These are phyloP conservation scores for Stemphylium vesicarium DNA, from an alignment of 2,329 filamentous ascomycete species.

Conservation along the genomic window DNA sequence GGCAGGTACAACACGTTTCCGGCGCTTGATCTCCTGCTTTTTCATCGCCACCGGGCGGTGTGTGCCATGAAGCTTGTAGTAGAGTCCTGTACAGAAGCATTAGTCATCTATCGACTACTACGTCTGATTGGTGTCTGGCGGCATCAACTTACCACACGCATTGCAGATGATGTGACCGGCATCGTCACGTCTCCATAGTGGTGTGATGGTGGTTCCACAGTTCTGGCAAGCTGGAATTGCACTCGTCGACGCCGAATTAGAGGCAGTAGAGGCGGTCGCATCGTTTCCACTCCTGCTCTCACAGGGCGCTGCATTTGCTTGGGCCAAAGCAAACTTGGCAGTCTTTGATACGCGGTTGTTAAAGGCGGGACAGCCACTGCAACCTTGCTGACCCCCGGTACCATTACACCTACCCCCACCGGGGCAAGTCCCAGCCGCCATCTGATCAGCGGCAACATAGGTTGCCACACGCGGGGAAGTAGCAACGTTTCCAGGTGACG, in stretches of 20 bases:
- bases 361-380: slow-evolving; percentile 93
- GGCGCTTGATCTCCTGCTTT: slow-evolving; percentile 93
- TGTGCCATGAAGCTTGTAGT: slow-evolving; percentile 93
- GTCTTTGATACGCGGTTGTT: slow-evolving; percentile 95
- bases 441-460: slow-evolving; percentile 79
- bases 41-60: slow-evolving; percentile 98
- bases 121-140: not conserved
- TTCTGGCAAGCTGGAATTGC: slow-evolving; percentile 94
- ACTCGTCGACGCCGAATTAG: slow-evolving; percentile 42
- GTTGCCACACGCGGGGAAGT: slow-evolving; percentile 61
- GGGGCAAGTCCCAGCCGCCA: slow-evolving; percentile 84
- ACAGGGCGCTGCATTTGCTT: slow-evolving; percentile 38
- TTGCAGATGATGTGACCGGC: slow-evolving; percentile 97
- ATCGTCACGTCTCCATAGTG: slow-evolving; percentile 93
- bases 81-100: slow-evolving; percentile 69
- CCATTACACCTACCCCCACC: slow-evolving; percentile 95
- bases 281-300: slow-evolving; percentile 23
- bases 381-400: slow-evolving; percentile 92
- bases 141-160: slow-evolving; percentile 78
- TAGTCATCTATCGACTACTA: slow-evolving; percentile 14
- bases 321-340: slow-evolving; percentile 69
- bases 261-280: slow-evolving; percentile 27
- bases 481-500: slow-evolving; percentile 48
- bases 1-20: slow-evolving; percentile 92
- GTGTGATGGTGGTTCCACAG: slow-evolving; percentile 94